These are phyloP conservation scores for Gracilaria gracilis DNA, from an alignment of 23 red algal genomes.

Conservation along the genomic window DNA sequence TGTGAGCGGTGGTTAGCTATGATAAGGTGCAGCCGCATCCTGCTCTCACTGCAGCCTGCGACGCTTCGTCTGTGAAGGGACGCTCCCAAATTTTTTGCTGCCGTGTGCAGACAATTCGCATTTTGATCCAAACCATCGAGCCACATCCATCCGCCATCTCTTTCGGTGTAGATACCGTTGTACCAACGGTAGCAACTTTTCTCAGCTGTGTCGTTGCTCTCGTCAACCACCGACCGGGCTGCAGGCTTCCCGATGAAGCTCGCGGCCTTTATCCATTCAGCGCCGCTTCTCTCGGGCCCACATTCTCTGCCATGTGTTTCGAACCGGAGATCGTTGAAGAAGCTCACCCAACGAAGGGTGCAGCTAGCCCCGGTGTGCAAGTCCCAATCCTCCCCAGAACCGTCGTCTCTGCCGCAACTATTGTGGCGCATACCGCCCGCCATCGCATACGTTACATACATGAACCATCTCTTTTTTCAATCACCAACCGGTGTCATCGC, in stretches of 20 bases:
- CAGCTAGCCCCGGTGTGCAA: background rate
- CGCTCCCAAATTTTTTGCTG: no score
- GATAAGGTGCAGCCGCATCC: background rate
- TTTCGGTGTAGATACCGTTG: no score
- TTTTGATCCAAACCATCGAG: no score
- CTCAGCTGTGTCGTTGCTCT: no score
- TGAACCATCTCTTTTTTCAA: conserved; percentile 46
- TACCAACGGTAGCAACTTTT: no score
- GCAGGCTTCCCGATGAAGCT: background rate
- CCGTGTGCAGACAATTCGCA: no score
- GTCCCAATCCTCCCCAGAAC: background rate
- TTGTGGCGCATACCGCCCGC: conserved; percentile 20
- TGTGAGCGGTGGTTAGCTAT: background rate
- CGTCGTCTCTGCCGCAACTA: background rate
- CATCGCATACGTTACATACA: conserved; percentile 30
- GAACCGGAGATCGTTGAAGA: background rate
- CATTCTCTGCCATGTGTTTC: background rate
- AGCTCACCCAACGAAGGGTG: background rate
- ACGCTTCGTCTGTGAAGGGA: conserved; percentile 19
- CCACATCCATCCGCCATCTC: no score
- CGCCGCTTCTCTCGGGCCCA: background rate
- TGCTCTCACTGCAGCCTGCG: background rate
- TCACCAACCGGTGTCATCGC: conserved; percentile 45
- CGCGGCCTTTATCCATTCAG: background rate
- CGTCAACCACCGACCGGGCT: no score